Conservation (phyloP, 2,329 filamentous ascomycete genomes). For the Paecilomyces sp. region DNA sequence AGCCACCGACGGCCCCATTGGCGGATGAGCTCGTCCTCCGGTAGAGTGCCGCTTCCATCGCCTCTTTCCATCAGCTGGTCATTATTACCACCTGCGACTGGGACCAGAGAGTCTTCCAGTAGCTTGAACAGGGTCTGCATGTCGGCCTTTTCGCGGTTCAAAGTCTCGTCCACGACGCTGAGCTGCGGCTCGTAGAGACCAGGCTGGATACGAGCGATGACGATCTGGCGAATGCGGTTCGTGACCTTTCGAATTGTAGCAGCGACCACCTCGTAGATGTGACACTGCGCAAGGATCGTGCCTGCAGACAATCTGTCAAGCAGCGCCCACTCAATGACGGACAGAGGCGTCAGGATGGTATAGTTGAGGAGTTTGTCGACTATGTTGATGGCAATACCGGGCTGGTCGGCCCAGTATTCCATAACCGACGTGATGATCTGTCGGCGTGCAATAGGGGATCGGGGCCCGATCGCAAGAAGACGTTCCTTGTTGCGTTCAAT, state of each 20-base stretch:
- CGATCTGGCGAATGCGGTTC: constrained; percentile 73
- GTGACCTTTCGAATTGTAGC: constrained; percentile 89
- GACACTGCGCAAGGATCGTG: constrained; percentile 61
- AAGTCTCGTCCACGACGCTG: constrained; percentile 56
- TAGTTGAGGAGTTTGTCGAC: constrained; percentile 97
- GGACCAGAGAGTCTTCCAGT: constrained; percentile 69
- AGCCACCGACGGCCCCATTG: constrained; percentile 84
- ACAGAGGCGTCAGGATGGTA: constrained; percentile 78
- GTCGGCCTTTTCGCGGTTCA: constrained; percentile 61
- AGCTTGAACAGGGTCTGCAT: constrained; percentile 75
- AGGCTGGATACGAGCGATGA: constrained; percentile 53
- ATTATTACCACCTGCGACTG: constrained; percentile 65
- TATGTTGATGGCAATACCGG: constrained; percentile 84
- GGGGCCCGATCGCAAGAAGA: constrained; percentile 68
- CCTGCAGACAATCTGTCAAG: constrained; percentile 59
- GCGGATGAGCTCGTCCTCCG: constrained; percentile 59
- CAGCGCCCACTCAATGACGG: constrained; percentile 86
- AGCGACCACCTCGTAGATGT: constrained; percentile 84
- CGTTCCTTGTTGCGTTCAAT: constrained; percentile 93
- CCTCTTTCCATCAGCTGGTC: constrained; percentile 66
- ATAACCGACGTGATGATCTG: constrained; percentile 91
- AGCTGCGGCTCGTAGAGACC: constrained; percentile 49
- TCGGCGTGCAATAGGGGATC: constrained; percentile 66
- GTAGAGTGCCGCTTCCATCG: constrained; percentile 45
- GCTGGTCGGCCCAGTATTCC: constrained; percentile 87